A percentile compares a stretch with the other conserved stretches of the same genome.
Evolutionary conservation across 306 rosid genomes (phyloP).

Genomic region (Echinosophora koreensis): DNA sequence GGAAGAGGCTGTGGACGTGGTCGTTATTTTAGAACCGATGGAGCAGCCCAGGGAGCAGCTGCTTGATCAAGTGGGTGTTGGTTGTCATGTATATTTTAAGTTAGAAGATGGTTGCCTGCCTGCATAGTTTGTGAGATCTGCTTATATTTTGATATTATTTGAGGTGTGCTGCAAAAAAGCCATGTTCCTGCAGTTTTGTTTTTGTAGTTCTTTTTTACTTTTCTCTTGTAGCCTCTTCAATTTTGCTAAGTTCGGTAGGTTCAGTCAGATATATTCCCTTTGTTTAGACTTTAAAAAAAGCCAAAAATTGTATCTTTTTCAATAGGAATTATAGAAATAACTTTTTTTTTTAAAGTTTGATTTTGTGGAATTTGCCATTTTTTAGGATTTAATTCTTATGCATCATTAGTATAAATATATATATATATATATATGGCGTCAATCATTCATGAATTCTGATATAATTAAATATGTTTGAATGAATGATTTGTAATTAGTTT

Average conservation of each 20-base stretch:
- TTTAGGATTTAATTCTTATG: too few species aligned
- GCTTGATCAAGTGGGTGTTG: slow-evolving; percentile 57
- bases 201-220: slow-evolving; percentile 44
- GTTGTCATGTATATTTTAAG: slow-evolving; percentile 49
- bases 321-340: slow-evolving; percentile 56
- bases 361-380: not conserved
- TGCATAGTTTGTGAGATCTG: slow-evolving; percentile 55
- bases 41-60: slow-evolving; percentile 63
- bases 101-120: slow-evolving; percentile 58
- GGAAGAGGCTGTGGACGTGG: slow-evolving; percentile 81
- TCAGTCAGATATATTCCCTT: slow-evolving; percentile 38
- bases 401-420: too few species aligned
- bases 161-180: slow-evolving; percentile 42
- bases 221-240: slow-evolving; percentile 42
- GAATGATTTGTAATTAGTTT: too few species aligned
- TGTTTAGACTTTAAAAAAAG: slow-evolving; percentile 15
- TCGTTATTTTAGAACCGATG: slow-evolving; percentile 54
- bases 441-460: too few species aligned
- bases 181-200: slow-evolving; percentile 60
- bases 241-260: slow-evolving; percentile 43
- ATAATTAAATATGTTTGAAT: too few species aligned
- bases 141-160: slow-evolving; percentile 48
- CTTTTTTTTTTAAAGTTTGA: slow-evolving; percentile 55
- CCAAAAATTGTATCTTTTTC: slow-evolving; percentile 50
- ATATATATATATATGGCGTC: too few species aligned